These are phyloP conservation scores for Blastomyces emzantsi DNA, from an alignment of 2,329 filamentous ascomycete species.

Conservation along the genomic window DNA sequence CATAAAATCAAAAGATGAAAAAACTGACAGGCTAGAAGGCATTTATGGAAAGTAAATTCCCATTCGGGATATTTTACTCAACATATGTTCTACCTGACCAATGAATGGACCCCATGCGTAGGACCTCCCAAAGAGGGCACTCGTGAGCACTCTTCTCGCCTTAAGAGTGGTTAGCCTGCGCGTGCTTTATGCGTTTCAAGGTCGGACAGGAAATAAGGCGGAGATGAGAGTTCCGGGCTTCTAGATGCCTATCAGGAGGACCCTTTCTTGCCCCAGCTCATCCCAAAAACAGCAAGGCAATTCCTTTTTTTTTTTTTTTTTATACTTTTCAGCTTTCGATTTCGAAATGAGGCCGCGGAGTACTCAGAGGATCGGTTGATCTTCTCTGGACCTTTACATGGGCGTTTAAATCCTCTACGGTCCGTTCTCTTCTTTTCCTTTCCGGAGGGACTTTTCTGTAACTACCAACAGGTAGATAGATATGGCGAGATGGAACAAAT, in stretches of 20 bases:
- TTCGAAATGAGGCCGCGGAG: not conserved
- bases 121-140: not conserved
- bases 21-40: not conserved
- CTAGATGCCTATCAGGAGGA: not conserved
- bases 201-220: not conserved
- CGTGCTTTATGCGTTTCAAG: not conserved
- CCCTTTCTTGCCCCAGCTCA: not conserved
- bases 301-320: not conserved
- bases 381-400: not conserved
- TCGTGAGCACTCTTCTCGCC: not conserved
- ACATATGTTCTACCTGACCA: not conserved
- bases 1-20: not conserved
- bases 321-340: not conserved
- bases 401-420: not conserved
- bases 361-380: not conserved
- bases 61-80: not conserved
- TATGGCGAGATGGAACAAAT: not conserved
- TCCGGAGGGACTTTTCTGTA: not conserved
- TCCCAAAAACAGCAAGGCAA: not conserved
- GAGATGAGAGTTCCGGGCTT: not conserved
- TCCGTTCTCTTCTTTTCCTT: not conserved
- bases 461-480: not conserved
- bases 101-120: not conserved
- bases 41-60: not conserved
- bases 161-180: no score